Conservation (phyloP, 768 basidiomycete genomes). For the Pulveroboletus sp. region DNA sequence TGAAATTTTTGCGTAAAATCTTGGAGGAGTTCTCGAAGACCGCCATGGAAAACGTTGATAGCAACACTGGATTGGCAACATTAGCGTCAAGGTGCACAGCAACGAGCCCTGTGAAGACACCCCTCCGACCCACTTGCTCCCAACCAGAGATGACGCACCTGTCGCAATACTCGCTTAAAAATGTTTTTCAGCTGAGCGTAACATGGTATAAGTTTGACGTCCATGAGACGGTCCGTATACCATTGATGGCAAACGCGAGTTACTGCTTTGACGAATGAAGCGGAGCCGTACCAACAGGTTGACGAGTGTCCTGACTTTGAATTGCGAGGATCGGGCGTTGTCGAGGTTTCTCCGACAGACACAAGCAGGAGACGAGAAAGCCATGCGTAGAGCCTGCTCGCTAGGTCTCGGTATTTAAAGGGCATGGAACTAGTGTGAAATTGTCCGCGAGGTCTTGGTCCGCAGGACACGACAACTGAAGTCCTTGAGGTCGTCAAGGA, state of each 20-base stretch:
- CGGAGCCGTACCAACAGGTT: constrained; percentile 17
- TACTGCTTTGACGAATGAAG: constrained; percentile 10
- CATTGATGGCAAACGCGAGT: constrained; percentile 16
- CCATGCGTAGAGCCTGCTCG: constrained; percentile 17
- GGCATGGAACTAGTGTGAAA: constrained; percentile 17
- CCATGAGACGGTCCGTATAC: constrained; percentile 10
- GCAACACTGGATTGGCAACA: constrained; percentile 9
- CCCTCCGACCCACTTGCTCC: constrained; percentile 14
- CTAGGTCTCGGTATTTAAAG: constrained; percentile 26
- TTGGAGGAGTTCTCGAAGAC: constrained; percentile 13
- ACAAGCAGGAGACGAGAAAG: constrained; percentile 23
- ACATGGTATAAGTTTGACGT: constrained; percentile 14
- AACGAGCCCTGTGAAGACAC: constrained; percentile 16
- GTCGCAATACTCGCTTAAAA: constrained; percentile 16
- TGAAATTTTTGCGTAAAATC: constrained; percentile 2
- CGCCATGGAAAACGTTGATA: constrained; percentile 1
- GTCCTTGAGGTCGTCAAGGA: constrained; percentile 19
- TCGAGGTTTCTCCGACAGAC: constrained; percentile 18
- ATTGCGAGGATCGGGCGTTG: constrained; percentile 29
- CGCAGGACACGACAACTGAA: constrained; percentile 18
- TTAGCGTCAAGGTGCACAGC: constrained; percentile 15
- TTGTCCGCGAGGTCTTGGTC: constrained; percentile 16
- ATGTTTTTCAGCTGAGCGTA: constrained; percentile 12
- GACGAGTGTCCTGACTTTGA: constrained; percentile 23
- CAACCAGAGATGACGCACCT: constrained; percentile 5